A percentile compares a stretch with the other conserved stretches of the same genome.
Conservation (phyloP, 768 basidiomycete species). For the Lentinula guzmanii region DNA sequence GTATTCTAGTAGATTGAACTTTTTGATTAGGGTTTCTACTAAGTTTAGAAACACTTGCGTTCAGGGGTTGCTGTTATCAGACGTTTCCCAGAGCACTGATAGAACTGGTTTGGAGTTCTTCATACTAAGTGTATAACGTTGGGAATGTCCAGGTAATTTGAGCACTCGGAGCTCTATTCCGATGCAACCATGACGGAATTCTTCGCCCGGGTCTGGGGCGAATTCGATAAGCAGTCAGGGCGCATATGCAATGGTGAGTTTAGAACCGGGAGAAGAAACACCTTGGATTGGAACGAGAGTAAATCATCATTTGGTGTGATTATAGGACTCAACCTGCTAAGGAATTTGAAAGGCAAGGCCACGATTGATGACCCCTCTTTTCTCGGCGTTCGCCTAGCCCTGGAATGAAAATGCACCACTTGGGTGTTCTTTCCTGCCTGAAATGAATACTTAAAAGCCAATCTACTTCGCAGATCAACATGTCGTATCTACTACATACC, state of each 20-base stretch:
- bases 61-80: background rate
- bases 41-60: background rate
- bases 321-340: background rate
- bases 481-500: background rate
- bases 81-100: background rate
- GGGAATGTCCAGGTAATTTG: background rate
- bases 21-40: background rate
- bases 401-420: background rate
- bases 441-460: conserved; percentile 1
- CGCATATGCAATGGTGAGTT: background rate
- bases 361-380: background rate
- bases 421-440: background rate
- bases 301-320: background rate
- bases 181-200: background rate
- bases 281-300: background rate
- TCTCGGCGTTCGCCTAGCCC: background rate
- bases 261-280: background rate
- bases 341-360: background rate
- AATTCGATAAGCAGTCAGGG: background rate
- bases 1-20: background rate
- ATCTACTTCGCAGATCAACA: conserved; percentile 4
- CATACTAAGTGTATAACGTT: background rate
- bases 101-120: background rate
- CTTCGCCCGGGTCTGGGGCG: background rate
- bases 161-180: background rate